A percentile compares a stretch with the other conserved stretches of the same genome.
Evolutionary conservation across 139 green algal genomes (phyloP).

Genomic region (Tetraselmis chui): DNA sequence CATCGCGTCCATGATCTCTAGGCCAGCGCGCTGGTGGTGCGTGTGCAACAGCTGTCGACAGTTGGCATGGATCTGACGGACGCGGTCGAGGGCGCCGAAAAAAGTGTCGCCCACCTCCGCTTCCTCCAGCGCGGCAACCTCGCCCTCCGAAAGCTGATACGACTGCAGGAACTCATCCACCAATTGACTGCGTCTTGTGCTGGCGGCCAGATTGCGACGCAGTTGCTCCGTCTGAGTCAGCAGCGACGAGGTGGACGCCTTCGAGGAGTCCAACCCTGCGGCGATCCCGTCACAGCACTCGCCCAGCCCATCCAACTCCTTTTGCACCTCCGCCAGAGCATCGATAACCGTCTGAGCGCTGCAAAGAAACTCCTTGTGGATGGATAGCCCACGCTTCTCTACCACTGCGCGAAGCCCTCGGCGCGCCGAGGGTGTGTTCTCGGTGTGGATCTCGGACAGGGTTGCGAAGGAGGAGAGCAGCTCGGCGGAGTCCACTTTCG

Average conservation of each 20-base stretch:
- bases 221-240: slow-evolving; percentile 53
- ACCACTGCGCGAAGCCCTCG: slow-evolving; percentile 59
- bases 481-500: slow-evolving; percentile 75
- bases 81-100: slow-evolving; percentile 79
- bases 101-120: slow-evolving; percentile 68
- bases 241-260: slow-evolving; percentile 32
- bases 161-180: slow-evolving; percentile 80
- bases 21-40: slow-evolving; percentile 87
- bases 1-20: slow-evolving; percentile 98
- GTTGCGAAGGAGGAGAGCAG: slow-evolving; percentile 60
- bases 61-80: slow-evolving; percentile 88
- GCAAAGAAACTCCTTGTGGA: slow-evolving; percentile 71
- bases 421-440: slow-evolving; percentile 57
- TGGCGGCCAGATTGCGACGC: slow-evolving; percentile 37
- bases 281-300: slow-evolving; percentile 53
- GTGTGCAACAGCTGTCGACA: slow-evolving; percentile 79
- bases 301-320: slow-evolving; percentile 59
- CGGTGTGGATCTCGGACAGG: slow-evolving; percentile 67
- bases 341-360: slow-evolving; percentile 57
- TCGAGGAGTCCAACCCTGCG: slow-evolving; percentile 26
- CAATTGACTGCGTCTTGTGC: slow-evolving; percentile 49
- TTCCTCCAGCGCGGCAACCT: slow-evolving; percentile 52
- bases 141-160: slow-evolving; percentile 84
- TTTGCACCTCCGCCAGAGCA: slow-evolving; percentile 72
- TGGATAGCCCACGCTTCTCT: slow-evolving; percentile 60